phyloP scores from a whole-genome alignment of 495 filamentous ascomycete genomes.

The Cercophora newfieldiana region DNA sequence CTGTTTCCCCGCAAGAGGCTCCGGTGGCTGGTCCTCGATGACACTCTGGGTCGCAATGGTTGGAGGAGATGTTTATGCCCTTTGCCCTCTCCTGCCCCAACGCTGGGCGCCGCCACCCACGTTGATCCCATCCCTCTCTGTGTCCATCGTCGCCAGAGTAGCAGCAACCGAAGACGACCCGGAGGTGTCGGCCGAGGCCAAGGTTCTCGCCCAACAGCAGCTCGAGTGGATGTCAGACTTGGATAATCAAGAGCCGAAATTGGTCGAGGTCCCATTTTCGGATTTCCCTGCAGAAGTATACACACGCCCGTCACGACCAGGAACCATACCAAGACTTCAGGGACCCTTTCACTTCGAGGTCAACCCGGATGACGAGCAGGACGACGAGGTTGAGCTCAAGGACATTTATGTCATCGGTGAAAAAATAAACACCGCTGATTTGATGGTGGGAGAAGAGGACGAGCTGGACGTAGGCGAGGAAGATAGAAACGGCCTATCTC shows the following conservation, averaged over 20 bases:
- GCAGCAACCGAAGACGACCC: constrained; percentile 61
- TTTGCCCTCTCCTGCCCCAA: constrained; percentile 82
- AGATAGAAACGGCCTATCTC: constrained; percentile 66
- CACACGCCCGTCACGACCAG: constrained; percentile 66
- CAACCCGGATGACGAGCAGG: constrained; percentile 62
- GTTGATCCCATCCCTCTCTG: constrained; percentile 72
- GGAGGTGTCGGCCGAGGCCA: constrained; percentile 53
- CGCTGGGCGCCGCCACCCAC: constrained; percentile 79
- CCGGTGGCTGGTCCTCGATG: constrained; percentile 86
- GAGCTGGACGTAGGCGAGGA: constrained; percentile 53
- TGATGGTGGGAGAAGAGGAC: constrained; percentile 64
- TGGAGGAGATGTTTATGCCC: constrained; percentile 82
- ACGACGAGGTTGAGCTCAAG: constrained; percentile 62
- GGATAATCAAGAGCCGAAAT: constrained; percentile 69
- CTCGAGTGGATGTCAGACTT: constrained; percentile 81
- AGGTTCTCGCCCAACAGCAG: constrained; percentile 66
- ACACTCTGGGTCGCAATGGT: constrained; percentile 89
- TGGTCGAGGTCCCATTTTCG: constrained; percentile 42
- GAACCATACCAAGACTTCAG: constrained; percentile 75
- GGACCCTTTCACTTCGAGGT: constrained; percentile 76
- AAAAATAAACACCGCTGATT: constrained; percentile 54
- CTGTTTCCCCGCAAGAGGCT: constrained; percentile 73
- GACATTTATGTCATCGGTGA: constrained; percentile 57
- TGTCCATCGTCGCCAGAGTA: constrained; percentile 67
- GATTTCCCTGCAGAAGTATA: constrained; percentile 60